These are phyloP conservation scores for Wilhelminamyces savonicus DNA, from an alignment of 805 yeast species.

Conservation along the genomic window DNA sequence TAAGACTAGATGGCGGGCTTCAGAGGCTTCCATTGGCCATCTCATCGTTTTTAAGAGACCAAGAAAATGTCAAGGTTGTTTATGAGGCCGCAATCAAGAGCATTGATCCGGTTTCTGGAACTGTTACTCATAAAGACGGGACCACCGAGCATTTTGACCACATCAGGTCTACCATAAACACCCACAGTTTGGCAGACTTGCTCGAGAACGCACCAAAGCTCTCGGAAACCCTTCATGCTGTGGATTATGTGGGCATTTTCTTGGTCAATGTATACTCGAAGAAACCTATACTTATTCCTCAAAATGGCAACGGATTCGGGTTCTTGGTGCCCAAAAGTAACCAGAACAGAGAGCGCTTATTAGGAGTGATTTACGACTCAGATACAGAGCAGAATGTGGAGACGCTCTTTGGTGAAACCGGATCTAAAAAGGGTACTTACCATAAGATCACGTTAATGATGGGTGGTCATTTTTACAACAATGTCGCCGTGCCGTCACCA, in stretches of 20 bases:
- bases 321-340: conserved; percentile 64
- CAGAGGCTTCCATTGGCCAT: conserved; percentile 45
- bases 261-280: conserved; percentile 59
- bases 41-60: conserved; percentile 25
- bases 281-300: conserved; percentile 29
- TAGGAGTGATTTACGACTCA: conserved; percentile 91
- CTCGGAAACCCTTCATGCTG: conserved; percentile 10
- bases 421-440: conserved; percentile 24
- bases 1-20: conserved; percentile 53
- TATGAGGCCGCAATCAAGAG: conserved; percentile 4
- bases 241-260: conserved; percentile 45
- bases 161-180: conserved; percentile 53
- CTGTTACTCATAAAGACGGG: background rate
- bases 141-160: conserved; percentile 36
- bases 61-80: conserved; percentile 36
- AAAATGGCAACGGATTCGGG: conserved; percentile 67
- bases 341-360: conserved; percentile 46
- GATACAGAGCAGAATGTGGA: conserved; percentile 58
- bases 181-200: conserved; percentile 32
- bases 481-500: conserved; percentile 24
- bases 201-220: conserved; percentile 13
- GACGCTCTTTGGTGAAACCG: conserved; percentile 9
- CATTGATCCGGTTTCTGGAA: no score
- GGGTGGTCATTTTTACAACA: conserved; percentile 63
- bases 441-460: conserved; percentile 84